Conservation (phyloP, 2,329 filamentous ascomycete species). For the Fusarium subtropicale region DNA sequence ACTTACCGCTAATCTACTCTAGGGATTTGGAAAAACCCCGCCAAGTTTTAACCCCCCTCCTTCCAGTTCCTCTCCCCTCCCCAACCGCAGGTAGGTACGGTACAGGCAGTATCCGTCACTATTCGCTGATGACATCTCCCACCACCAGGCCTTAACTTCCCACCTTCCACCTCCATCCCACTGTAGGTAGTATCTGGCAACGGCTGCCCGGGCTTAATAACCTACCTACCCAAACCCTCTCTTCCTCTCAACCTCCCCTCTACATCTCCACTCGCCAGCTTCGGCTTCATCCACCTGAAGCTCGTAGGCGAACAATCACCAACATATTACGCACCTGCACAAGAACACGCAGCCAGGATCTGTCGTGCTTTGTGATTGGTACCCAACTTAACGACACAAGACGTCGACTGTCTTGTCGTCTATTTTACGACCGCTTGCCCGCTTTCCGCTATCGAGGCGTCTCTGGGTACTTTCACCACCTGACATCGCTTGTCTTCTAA, state of each 20-base stretch:
- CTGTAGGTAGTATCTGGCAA: slow-evolving; percentile 18
- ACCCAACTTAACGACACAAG: slow-evolving; percentile 29
- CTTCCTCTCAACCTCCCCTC: slow-evolving; percentile 33
- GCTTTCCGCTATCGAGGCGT: slow-evolving; percentile 24
- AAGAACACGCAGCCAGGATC: slow-evolving; percentile 23
- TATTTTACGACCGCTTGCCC: slow-evolving; percentile 22
- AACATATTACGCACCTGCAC: slow-evolving; percentile 19
- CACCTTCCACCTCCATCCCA: slow-evolving; percentile 16
- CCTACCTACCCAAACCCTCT: slow-evolving; percentile 28
- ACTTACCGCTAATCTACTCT: slow-evolving; percentile 37
- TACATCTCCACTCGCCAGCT: slow-evolving; percentile 35
- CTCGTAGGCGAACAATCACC: slow-evolving; percentile 27
- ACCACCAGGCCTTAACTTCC: not conserved
- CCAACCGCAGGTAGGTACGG: slow-evolving; percentile 21
- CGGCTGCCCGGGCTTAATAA: slow-evolving; percentile 28
- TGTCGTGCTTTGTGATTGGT: slow-evolving; percentile 16
- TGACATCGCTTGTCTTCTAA: slow-evolving; percentile 32
- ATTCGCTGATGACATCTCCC: slow-evolving; percentile 11
- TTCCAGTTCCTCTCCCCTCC: slow-evolving; percentile 15
- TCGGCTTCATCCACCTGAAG: slow-evolving; percentile 34
- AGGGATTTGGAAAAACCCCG: slow-evolving; percentile 46
- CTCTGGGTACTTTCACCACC: slow-evolving; percentile 28
- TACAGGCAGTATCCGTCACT: slow-evolving; percentile 5
- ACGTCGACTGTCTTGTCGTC: slow-evolving; percentile 32
- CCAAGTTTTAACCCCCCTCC: slow-evolving; percentile 35